phyloP scores from a whole-genome alignment of 306 rosid species.

The Vigna reflexopilosa region DNA sequence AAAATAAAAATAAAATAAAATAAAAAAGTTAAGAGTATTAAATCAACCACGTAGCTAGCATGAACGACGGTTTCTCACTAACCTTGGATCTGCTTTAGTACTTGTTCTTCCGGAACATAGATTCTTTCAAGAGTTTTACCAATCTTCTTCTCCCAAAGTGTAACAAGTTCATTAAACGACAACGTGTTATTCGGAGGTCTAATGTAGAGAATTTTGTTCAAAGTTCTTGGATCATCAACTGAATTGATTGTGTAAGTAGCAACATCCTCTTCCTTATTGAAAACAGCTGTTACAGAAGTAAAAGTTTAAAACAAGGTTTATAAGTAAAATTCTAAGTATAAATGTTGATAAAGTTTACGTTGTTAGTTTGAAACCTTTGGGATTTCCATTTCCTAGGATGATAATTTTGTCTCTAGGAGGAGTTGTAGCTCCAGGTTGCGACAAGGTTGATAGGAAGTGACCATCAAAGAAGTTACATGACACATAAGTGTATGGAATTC shows the following conservation, averaged over 20 bases:
- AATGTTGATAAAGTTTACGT: too few species aligned
- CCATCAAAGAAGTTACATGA: constrained; percentile 49
- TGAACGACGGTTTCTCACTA: not conserved
- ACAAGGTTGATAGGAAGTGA: constrained; percentile 43
- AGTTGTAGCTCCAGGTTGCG: constrained; percentile 41
- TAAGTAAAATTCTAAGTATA: too few species aligned
- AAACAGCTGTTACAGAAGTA: constrained; percentile 42
- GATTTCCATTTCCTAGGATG: constrained; percentile 62
- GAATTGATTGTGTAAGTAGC: constrained; percentile 55
- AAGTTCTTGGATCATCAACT: constrained; percentile 65
- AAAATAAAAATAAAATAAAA: not conserved
- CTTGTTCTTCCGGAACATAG: constrained; percentile 50
- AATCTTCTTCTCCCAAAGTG: constrained; percentile 64
- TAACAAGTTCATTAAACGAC: constrained; percentile 55
- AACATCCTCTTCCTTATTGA: constrained; percentile 58
- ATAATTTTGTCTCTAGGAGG: constrained; percentile 57
- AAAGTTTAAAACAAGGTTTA: too few species aligned
- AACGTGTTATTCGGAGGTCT: constrained; percentile 51
- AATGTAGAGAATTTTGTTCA: constrained; percentile 59
- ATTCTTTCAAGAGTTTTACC: constrained; percentile 58
- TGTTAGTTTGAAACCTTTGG: constrained; percentile 42
- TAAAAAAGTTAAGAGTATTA: not conserved
- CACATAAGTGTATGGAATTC: constrained; percentile 54
- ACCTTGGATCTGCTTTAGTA: constrained; percentile 54
- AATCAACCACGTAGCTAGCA: too few species aligned